Evolutionary conservation across 345 rosid genomes (phyloP).

Genomic region (Brassica carinata): DNA sequence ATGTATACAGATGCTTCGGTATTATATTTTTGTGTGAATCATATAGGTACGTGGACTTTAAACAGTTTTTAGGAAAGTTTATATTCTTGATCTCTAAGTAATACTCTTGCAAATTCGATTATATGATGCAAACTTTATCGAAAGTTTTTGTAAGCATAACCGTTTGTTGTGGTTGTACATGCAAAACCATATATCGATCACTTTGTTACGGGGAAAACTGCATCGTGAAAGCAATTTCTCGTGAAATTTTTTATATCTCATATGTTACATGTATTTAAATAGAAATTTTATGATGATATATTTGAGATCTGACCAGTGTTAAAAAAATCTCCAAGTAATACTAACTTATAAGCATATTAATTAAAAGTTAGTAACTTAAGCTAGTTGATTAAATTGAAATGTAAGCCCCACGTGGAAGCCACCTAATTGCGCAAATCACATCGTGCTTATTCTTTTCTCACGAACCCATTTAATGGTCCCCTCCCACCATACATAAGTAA

Average conservation of each 20-base stretch:
- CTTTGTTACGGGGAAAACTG: too few relatives aligned
- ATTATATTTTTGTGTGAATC: neutral
- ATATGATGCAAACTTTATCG: too few relatives aligned
- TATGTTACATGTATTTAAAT: too few relatives aligned
- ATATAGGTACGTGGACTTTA: neutral
- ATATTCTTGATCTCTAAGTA: neutral
- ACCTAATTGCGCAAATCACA: conserved; percentile 36
- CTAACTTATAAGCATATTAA: neutral
- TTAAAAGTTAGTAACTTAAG: conserved; percentile 17
- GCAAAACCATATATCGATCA: too few relatives aligned
- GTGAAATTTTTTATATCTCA: too few relatives aligned
- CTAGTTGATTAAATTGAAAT: conserved; percentile 17
- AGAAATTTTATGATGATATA: too few relatives aligned
- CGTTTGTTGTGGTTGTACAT: too few relatives aligned
- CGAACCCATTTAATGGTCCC: conserved; percentile 40
- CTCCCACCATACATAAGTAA: conserved; percentile 16
- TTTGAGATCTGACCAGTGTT: too few relatives aligned
- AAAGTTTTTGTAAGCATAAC: too few relatives aligned
- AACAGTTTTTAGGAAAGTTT: neutral
- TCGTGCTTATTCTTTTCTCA: conserved; percentile 37
- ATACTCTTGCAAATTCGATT: too few relatives aligned
- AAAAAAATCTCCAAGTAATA: neutral
- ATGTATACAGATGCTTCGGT: neutral
- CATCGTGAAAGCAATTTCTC: too few relatives aligned
- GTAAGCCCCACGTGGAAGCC: conserved; percentile 43